Base-by-base conservation (phyloP, 106 monocot species). In the Chionographis japonica region DNA sequence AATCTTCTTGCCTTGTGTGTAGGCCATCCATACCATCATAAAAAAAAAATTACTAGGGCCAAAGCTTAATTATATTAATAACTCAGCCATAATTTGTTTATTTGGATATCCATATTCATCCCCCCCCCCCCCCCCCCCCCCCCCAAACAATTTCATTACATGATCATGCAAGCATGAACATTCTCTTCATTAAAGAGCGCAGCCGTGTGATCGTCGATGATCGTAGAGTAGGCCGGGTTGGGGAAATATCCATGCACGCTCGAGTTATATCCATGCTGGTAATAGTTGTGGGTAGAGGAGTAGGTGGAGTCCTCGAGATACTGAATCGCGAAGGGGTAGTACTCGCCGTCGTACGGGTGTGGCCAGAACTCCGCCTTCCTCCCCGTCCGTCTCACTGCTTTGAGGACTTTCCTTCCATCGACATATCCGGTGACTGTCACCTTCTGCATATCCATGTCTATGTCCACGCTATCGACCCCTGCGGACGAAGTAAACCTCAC, bases 311-410 rank as follows among this genome's bases (percentile, higher is more conserved):
- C 80, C 62, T 86, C 83, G 4, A 81, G 73, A 51, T 86, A 86
- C 18, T 81, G 70, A 3, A 73, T 20, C 2, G 80, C 81, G 60
- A 81, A 89, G 1, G 83, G 74, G 52, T 89, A 67, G 73, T 81
- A 82, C 73, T 86, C 74, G 3, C 50, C 19, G 39, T 84, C 81
- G 36, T 84, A 79, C 0, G 93, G 84, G 15, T 20, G 72, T 0
- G 89, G 93, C 89, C 93, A 93, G 70, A 84, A 78, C 81, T 89
- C 93, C 0, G 89, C 93, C 70, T 56, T 86, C 70, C 80, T 78
- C 2, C 93, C 93, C 1, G 89, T 89, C 15, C 89, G 80, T 50
- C 86, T 76, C 70, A 84, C 93, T 20, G 86, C 70, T 73, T 84
- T 89, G 27, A 93, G 77, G 6, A 93, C 89, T 74, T 79, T 74